Conservation (phyloP, 331 rosid genomes). For the Cydonia oblonga region DNA sequence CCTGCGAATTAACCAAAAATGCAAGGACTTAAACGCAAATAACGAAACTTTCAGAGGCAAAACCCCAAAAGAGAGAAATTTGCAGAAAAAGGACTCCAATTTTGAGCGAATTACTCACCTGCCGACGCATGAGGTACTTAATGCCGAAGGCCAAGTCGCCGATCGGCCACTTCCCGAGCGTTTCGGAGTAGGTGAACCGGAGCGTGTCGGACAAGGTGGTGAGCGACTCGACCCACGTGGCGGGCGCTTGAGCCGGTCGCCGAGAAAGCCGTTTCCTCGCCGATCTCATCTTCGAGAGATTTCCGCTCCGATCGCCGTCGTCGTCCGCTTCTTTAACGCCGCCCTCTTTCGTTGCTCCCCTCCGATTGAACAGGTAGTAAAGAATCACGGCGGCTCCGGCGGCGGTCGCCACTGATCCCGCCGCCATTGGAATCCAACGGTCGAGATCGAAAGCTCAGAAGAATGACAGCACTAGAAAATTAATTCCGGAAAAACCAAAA, state of each 20-base stretch:
- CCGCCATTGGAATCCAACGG: slow-evolving; percentile 50
- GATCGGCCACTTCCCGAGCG: slow-evolving; percentile 93
- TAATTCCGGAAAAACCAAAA: not conserved
- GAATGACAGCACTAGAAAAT: not conserved
- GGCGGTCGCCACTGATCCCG: slow-evolving; percentile 87
- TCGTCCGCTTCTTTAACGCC: not conserved
- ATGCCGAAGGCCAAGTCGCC: slow-evolving; percentile 98
- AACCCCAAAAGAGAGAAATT: not conserved
- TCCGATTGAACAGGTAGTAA: slow-evolving; percentile 53
- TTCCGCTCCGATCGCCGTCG: slow-evolving; percentile 36
- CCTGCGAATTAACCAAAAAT: slow-evolving; percentile 34
- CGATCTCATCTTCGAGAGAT: slow-evolving; percentile 48
- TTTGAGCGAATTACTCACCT: slow-evolving; percentile 31
- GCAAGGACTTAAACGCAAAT: not conserved
- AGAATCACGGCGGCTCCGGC: slow-evolving; percentile 82
- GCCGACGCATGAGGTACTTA: slow-evolving; percentile 82
- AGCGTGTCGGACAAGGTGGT: slow-evolving; percentile 72
- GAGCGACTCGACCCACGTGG: slow-evolving; percentile 71
- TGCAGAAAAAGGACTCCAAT: not conserved
- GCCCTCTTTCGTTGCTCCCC: slow-evolving; percentile 25
- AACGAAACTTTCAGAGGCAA: not conserved
- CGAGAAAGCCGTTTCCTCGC: slow-evolving; percentile 53
- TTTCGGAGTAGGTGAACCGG: slow-evolving; percentile 77
- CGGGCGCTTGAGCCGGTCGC: slow-evolving; percentile 93
- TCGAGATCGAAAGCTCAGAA: not conserved